Evolutionary conservation across 2,329 filamentous ascomycete genomes (phyloP), one percentile per base, ranked within the genome.

Genomic region (Coniochaeta sp.): DNA sequence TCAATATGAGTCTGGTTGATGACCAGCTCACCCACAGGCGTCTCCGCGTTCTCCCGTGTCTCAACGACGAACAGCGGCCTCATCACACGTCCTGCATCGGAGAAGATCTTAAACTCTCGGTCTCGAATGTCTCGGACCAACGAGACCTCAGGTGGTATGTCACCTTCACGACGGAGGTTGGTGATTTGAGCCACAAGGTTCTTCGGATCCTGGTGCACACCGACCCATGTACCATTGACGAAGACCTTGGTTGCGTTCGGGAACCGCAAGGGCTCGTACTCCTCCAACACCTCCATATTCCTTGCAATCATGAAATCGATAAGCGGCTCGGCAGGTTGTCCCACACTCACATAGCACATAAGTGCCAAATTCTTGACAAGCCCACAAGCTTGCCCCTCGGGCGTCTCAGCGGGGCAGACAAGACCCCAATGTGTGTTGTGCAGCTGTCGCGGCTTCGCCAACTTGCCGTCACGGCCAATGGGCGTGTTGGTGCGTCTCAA

Each of bases 391-490:
- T 99, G 95, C 64, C 95, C 95, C 83, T 99, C 95, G 26, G 95
- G 95, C 17, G 95, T 99, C 74, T 99, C 95, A 33, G 95, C 93
- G 33, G 95, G 95, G 74, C 95, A 99, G 19, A 99, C 93, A 68
- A 98, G 79, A 64, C 95, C 95, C 95, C 95, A 99, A 72, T 99
- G 95, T 7, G 93, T 98, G 75, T 98, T 98, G 80, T 99, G 95
- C 64, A 99, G 83, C 77, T 99, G 96, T 62, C 95, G 90, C 43
- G 95, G 95, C 75, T 99, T 99, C 44, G 96, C 96, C 66, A 99
- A 89, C 76, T 99, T 99, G 67, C 95, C 96, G 75, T 99, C 96
- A 78, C 96, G 87, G 63, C 96, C 95, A 64, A 99, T 96, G 0
- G 95, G 95, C 0, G 96, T 99, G 74, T 99, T 99, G 59, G 96